Percentiles rank a stretch among this genome's conserved stretches.
phyloP scores from a whole-genome alignment of 163 green algal species.

The Trebouxiophyceae sp. region DNA sequence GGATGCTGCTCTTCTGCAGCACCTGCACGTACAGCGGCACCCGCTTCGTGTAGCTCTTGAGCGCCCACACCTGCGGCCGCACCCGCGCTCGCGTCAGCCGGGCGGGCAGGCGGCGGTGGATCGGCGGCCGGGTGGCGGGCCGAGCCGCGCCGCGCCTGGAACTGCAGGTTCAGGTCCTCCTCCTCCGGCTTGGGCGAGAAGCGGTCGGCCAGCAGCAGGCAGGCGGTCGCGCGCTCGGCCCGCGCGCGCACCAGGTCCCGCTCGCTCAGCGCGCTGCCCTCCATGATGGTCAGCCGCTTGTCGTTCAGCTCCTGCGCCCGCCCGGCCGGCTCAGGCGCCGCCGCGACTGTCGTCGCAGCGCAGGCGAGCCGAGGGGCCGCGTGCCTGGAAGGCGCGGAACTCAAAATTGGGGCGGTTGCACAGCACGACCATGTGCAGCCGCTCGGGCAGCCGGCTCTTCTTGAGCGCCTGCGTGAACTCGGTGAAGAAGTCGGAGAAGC shows the following conservation, averaged over 20 bases:
- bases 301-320: conserved; percentile 68
- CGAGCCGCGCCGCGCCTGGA: no score
- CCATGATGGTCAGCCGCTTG: conserved; percentile 54
- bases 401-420: conserved; percentile 60
- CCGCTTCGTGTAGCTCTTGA: conserved; percentile 74
- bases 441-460: conserved; percentile 14
- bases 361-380: neutral
- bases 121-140: no score
- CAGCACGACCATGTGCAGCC: conserved; percentile 52
- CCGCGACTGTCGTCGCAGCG: neutral
- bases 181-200: conserved; percentile 47
- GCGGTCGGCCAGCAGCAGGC: conserved; percentile 61
- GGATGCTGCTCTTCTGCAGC: conserved; percentile 39
- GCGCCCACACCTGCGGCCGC: conserved; percentile 54
- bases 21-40: conserved; percentile 78
- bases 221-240: conserved; percentile 35
- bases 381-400: conserved; percentile 69
- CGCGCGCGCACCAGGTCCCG: conserved; percentile 46
- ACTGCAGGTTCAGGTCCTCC: conserved; percentile 75
- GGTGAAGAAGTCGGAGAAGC: conserved; percentile 70
- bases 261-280: conserved; percentile 62
- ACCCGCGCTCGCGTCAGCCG: no score
- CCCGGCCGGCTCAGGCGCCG: neutral
- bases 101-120: no score
- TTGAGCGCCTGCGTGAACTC: conserved; percentile 50